A percentile compares a stretch with the other conserved stretches of the same genome.
Evolutionary conservation across 345 rosid genomes (phyloP).

Genomic region (Populus simonii): DNA sequence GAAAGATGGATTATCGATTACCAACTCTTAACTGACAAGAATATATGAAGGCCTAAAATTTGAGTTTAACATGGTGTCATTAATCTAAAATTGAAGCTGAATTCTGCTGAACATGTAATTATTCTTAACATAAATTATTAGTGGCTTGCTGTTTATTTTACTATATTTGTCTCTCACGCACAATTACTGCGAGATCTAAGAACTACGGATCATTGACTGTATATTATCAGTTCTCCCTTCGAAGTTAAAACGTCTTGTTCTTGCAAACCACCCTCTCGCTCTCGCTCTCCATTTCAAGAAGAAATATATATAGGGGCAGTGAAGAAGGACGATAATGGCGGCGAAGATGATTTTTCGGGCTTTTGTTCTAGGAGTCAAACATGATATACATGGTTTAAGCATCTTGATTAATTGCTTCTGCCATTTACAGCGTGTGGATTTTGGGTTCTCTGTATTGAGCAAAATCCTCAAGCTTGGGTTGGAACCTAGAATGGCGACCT

Average conservation of each 20-base stretch:
- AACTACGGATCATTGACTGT: no score
- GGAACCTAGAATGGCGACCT: not conserved
- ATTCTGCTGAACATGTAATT: no score
- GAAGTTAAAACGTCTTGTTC: not conserved
- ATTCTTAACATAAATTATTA: no score
- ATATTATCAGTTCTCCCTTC: not conserved
- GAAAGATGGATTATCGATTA: no score
- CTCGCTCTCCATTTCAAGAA: not conserved
- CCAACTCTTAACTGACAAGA: no score
- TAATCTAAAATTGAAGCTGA: no score
- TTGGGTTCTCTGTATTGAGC: not conserved
- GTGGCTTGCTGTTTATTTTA: no score
- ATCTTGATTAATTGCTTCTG: not conserved
- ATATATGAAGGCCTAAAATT: no score
- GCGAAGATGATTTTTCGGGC: not conserved
- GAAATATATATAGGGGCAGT: not conserved
- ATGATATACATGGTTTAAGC: not conserved
- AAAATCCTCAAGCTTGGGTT: not conserved
- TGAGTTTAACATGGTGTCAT: no score
- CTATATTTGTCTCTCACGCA: no score
- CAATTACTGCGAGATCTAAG: no score
- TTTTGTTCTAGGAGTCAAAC: not conserved
- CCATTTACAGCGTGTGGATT: not conserved
- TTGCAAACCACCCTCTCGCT: not conserved
- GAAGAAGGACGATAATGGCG: not conserved